Base-by-base conservation (phyloP, 805 yeast species). In the Yamadazyma sp. region DNA sequence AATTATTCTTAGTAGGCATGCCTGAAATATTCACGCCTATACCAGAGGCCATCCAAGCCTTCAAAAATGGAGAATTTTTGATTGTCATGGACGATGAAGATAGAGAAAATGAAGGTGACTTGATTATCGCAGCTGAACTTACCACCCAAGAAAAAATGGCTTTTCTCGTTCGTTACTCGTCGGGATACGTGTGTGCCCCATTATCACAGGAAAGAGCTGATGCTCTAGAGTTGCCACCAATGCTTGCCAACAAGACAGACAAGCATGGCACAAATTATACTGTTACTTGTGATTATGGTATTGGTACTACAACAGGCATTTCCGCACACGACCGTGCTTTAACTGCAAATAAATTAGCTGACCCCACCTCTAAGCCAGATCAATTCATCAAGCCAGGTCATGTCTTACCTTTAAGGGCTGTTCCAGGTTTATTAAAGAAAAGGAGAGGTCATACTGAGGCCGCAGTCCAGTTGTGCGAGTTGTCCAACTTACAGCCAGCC, bases 361-460 rank as follows among this genome's bases (percentile, higher is more conserved):
- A 77, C 46, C 68, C 84, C 4, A 41, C 46, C 3, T 56, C 82
- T 6, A 68, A 64, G 28, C 73, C 95, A 0, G 64, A 48, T 0
- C 90, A 87, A 42, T 86, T 93, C 57, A 67, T 86, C 56, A 79
- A 84, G 52, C 99, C 99, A 0, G 99, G 99, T 12, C 99, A 93
- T 56, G 69, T 93, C 20, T 78, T 91, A 47, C 99, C 99, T 3
- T 72, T 93, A 51, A 75, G 98, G 50, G 98, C 98, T 3, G 84
- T 74, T 14, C 84, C 84, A 16, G 95, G 96, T 1, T 82, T 95
- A 36, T 78, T 93, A 40, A 68, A 80, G 40, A 65, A 68, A 34
- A 84, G 99, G 70, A 71, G 85, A 41, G 99, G 99, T 11, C 99
- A 93, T 59, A 93, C 99, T 8, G 99, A 93, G 66, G 98, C 99